Conservation (phyloP, 2,329 filamentous ascomycete species). For the Periconia digitata region DNA sequence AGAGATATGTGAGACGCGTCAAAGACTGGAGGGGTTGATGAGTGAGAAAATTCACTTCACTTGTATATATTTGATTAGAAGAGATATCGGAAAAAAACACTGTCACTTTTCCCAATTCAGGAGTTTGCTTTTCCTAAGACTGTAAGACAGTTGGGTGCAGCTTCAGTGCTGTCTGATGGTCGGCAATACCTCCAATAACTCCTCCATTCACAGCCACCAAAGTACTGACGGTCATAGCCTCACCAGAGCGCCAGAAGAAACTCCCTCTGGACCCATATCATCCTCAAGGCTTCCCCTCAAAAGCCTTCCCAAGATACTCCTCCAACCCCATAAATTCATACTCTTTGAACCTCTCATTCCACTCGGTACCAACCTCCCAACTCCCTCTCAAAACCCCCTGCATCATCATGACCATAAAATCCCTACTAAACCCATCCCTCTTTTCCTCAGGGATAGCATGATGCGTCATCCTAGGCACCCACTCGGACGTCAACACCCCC, state of each 20-base stretch:
- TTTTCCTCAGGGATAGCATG: slow-evolving; percentile 41
- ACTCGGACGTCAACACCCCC: slow-evolving; percentile 45
- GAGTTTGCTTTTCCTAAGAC: background rate
- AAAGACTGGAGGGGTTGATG: background rate
- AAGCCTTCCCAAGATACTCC: slow-evolving; percentile 47
- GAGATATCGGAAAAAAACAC: background rate
- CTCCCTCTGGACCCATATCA: no score
- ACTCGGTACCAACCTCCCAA: slow-evolving; percentile 50
- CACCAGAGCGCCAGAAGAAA: no score
- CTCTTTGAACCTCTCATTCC: slow-evolving; percentile 50
- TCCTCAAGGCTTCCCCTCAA: slow-evolving; percentile 44
- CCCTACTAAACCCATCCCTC: slow-evolving; percentile 36
- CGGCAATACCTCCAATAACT: background rate
- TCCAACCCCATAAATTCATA: slow-evolving; percentile 47
- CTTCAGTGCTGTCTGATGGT: background rate
- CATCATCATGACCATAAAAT: slow-evolving; percentile 47
- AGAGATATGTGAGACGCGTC: background rate
- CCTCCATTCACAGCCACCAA: background rate
- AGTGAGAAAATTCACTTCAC: background rate
- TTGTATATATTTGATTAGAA: background rate
- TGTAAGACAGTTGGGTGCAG: no score
- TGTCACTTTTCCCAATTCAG: background rate
- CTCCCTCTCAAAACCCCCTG: slow-evolving; percentile 45
- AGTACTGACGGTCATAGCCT: no score
- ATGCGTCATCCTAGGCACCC: slow-evolving; percentile 42